These are phyloP conservation scores for Cladosporium sp. DNA, from an alignment of 2,329 filamentous ascomycete species.

Conservation along the genomic window DNA sequence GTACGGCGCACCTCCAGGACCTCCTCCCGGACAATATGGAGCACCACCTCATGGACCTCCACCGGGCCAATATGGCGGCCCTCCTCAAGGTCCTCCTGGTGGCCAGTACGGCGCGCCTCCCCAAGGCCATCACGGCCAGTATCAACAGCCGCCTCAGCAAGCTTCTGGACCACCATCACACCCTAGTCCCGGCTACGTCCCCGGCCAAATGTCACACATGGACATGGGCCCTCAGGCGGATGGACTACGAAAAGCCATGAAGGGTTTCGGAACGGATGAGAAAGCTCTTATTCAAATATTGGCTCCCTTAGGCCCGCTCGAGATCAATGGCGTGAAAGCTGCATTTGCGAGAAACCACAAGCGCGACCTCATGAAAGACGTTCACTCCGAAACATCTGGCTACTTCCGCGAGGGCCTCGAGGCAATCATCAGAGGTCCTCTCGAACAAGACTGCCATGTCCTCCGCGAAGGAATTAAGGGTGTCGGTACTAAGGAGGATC, in stretches of 20 bases:
- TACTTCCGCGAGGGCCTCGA: constrained; percentile 72
- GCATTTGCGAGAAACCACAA: constrained; percentile 61
- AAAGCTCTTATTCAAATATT: constrained; percentile 67
- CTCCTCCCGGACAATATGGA: constrained; percentile 14
- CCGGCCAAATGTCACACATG: constrained; percentile 61
- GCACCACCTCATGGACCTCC: background rate
- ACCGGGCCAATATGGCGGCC: constrained; percentile 14
- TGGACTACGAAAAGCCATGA: constrained; percentile 76
- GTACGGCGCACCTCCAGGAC: constrained; percentile 18
- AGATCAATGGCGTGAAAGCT: constrained; percentile 63
- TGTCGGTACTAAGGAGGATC: constrained; percentile 75
- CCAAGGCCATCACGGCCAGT: constrained; percentile 15
- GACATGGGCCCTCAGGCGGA: constrained; percentile 67
- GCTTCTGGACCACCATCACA: constrained; percentile 51
- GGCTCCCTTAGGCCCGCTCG: constrained; percentile 68
- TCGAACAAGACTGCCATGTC: constrained; percentile 68
- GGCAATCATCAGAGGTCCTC: constrained; percentile 70
- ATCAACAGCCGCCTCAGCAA: constrained; percentile 14
- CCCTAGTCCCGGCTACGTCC: constrained; percentile 69
- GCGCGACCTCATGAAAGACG: constrained; percentile 67
- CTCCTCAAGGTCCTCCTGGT: constrained; percentile 20
- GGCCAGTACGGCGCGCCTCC: constrained; percentile 20
- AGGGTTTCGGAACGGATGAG: constrained; percentile 88
- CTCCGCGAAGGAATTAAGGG: constrained; percentile 70
- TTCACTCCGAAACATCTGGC: constrained; percentile 69